Evolutionary conservation across 148 eudicot species (phyloP).

Genomic region (Cornus florida): DNA sequence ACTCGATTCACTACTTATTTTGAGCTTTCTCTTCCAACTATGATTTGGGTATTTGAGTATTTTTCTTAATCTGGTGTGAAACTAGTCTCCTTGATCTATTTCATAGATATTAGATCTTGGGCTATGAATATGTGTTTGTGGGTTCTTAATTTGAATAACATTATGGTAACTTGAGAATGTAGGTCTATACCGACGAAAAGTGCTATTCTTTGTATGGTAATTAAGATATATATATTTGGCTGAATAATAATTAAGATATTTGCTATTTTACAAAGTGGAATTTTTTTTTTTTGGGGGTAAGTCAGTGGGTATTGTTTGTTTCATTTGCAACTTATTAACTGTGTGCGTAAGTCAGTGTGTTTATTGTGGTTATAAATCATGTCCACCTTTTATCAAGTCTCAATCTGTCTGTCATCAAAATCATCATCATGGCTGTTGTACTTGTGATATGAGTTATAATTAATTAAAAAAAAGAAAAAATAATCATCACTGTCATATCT

Average conservation of each 20-base stretch:
- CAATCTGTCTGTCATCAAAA: background rate
- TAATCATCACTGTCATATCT: background rate
- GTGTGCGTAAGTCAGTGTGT: too few relatives aligned
- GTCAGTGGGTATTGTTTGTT: too few relatives aligned
- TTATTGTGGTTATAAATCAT: background rate
- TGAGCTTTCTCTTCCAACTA: conserved; percentile 42
- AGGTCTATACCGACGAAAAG: too few relatives aligned
- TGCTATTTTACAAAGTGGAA: background rate
- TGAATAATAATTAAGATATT: too few relatives aligned
- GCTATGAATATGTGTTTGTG: background rate
- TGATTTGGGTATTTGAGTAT: background rate
- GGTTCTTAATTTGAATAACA: background rate
- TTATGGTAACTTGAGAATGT: too few relatives aligned
- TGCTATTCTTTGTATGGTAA: background rate
- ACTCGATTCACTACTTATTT: conserved; percentile 1
- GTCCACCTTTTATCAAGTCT: background rate
- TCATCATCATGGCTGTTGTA: background rate
- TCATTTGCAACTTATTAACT: too few relatives aligned
- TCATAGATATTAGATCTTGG: background rate
- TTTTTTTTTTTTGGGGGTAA: too few relatives aligned
- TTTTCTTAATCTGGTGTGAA: background rate
- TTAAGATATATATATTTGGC: too few relatives aligned
- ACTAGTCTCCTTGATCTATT: background rate
- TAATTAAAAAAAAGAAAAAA: too few relatives aligned
- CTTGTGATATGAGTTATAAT: too few relatives aligned